These are phyloP conservation scores for Capronia americana DNA, from an alignment of 2,329 filamentous ascomycete species.

Conservation along the genomic window DNA sequence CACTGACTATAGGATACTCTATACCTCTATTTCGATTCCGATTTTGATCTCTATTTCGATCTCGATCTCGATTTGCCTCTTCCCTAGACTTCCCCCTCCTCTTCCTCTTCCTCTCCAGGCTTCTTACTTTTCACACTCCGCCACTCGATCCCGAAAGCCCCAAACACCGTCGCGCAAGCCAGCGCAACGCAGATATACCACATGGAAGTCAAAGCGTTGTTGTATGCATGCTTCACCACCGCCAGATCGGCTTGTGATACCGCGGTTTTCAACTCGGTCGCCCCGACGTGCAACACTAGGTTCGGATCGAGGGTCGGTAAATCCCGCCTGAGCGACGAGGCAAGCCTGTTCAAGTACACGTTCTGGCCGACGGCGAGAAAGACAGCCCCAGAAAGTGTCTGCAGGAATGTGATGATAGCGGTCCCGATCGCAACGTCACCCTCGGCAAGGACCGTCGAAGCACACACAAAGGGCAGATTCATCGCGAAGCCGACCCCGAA, in stretches of 20 bases:
- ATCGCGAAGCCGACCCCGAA: conserved; percentile 37
- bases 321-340: conserved; percentile 22
- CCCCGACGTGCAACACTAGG: conserved; percentile 40
- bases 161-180: conserved; percentile 39
- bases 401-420: conserved; percentile 43
- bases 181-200: conserved; percentile 41
- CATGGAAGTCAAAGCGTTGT: conserved; percentile 9
- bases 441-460: conserved; percentile 40
- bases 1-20: too few relatives aligned
- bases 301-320: conserved; percentile 37
- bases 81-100: neutral
- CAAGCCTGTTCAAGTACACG: conserved; percentile 41
- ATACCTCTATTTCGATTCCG: too few relatives aligned
- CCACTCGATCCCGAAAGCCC: conserved; percentile 41
- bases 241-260: conserved; percentile 38
- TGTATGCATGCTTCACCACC: conserved; percentile 41
- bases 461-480: conserved; percentile 41
- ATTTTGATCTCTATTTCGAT: neutral
- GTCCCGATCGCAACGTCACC: conserved; percentile 41
- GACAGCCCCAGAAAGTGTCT: conserved; percentile 45
- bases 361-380: conserved; percentile 43
- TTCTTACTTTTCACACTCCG: conserved; percentile 40
- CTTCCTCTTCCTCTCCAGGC: conserved; percentile 5
- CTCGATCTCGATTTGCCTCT: neutral
- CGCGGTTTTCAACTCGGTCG: conserved; percentile 38